A percentile compares a stretch with the other conserved stretches of the same genome.
Evolutionary conservation across 2,329 filamentous ascomycete species (phyloP).

Genomic region (Colletotrichum cereale): DNA sequence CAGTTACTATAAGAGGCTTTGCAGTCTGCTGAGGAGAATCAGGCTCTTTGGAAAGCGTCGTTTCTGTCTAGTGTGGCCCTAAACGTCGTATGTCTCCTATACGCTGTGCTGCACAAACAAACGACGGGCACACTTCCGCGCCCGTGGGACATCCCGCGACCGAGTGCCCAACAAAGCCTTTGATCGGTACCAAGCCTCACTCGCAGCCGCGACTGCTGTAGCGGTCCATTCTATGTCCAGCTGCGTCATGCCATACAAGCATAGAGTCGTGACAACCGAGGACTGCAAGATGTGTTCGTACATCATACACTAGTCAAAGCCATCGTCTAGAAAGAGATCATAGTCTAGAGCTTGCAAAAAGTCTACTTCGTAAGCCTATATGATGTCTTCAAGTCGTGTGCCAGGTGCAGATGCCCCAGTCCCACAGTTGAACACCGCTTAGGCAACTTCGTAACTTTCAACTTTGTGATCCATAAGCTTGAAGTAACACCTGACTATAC

Average conservation of each 20-base stretch:
- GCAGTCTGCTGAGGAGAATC: constrained; percentile 45
- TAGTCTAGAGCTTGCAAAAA: background rate
- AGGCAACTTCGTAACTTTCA: background rate
- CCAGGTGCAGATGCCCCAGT: background rate
- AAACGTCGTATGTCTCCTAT: background rate
- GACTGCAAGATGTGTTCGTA: background rate
- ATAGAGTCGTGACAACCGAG: background rate
- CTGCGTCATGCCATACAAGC: background rate
- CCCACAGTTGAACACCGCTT: background rate
- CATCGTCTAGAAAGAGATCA: background rate
- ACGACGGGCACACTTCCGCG: background rate
- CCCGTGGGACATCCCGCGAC: background rate
- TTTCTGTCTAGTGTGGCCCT: too few relatives aligned
- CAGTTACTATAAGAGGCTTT: too few relatives aligned
- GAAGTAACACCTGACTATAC: too few relatives aligned
- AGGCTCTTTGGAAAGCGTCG: too few relatives aligned
- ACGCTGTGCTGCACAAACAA: background rate
- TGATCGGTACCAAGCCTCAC: background rate
- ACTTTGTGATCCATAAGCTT: background rate
- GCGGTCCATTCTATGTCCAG: constrained; percentile 1
- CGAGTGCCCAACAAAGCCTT: background rate
- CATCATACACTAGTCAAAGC: background rate
- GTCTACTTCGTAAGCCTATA: background rate
- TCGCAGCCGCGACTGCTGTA: background rate
- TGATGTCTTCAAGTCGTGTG: background rate